phyloP scores from a whole-genome alignment of 73 alveolate genomes.

The Uronychia binucleata region DNA sequence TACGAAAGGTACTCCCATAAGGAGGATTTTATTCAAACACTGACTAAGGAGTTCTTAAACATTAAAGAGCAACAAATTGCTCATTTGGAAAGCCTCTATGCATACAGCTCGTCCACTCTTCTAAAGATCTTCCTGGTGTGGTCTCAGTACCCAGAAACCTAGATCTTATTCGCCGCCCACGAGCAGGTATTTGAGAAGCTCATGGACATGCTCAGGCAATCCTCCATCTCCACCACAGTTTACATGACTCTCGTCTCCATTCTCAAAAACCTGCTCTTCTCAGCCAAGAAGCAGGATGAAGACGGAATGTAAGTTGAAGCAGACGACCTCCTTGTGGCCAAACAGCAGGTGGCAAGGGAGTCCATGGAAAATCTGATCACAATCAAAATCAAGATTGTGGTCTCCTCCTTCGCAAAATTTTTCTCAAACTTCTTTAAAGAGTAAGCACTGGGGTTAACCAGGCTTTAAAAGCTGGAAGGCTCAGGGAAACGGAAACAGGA shows the following conservation, averaged over 20 bases:
- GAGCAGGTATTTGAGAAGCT: not conserved
- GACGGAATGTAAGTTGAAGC: too few relatives aligned
- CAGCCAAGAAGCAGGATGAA: not conserved
- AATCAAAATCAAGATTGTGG: not conserved
- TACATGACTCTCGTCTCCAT: constrained; percentile 6
- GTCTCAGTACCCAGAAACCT: not conserved
- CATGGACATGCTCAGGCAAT: constrained; percentile 7
- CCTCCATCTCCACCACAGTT: constrained; percentile 15
- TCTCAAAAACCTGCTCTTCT: constrained; percentile 2
- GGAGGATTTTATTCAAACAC: not conserved
- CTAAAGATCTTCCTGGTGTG: not conserved
- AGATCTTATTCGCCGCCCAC: not conserved
- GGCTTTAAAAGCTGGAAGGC: not conserved
- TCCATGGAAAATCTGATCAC: not conserved
- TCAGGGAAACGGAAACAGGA: not conserved
- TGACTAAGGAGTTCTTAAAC: not conserved
- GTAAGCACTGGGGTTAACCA: not conserved
- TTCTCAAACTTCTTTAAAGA: not conserved
- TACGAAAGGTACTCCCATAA: not conserved
- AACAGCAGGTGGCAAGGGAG: too few relatives aligned
- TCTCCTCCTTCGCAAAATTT: not conserved
- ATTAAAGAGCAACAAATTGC: too few relatives aligned
- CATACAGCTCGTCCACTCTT: not conserved
- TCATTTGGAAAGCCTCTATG: not conserved
- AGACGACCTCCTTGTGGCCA: too few relatives aligned